These are phyloP conservation scores for Teratosphaeria zuluensis DNA, from an alignment of 2,329 filamentous ascomycete species.

Conservation along the genomic window DNA sequence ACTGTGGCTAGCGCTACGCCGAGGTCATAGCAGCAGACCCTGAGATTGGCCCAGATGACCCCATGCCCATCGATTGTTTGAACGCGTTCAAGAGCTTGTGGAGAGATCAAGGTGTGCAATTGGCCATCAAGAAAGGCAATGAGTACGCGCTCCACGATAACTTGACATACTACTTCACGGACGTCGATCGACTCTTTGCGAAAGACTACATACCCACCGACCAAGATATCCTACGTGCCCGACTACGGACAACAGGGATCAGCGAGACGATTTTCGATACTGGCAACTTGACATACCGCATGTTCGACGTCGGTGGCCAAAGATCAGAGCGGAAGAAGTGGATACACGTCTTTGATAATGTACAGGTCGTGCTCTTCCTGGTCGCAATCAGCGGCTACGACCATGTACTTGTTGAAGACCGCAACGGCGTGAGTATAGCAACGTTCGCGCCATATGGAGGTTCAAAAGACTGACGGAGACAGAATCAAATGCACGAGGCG, in stretches of 20 bases:
- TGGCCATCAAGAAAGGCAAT: slow-evolving; percentile 86
- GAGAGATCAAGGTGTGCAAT: slow-evolving; percentile 72
- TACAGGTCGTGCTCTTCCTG: slow-evolving; percentile 84
- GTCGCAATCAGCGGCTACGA: slow-evolving; percentile 95
- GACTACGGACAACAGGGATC: slow-evolving; percentile 87
- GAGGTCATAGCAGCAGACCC: slow-evolving; percentile 66
- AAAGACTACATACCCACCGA: slow-evolving; percentile 80
- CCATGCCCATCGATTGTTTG: slow-evolving; percentile 68
- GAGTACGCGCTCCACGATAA: slow-evolving; percentile 97
- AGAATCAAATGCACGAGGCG: slow-evolving; percentile 49
- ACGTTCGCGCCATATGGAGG: neutral
- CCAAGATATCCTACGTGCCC: slow-evolving; percentile 85
- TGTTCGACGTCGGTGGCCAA: slow-evolving; percentile 93
- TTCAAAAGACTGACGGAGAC: slow-evolving; percentile 4
- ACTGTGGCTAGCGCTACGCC: slow-evolving; percentile 58
- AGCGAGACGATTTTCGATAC: slow-evolving; percentile 91
- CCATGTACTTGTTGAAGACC: slow-evolving; percentile 90
- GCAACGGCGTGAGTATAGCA: slow-evolving; percentile 66
- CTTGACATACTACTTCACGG: slow-evolving; percentile 76
- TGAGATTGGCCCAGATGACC: slow-evolving; percentile 74
- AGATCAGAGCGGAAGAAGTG: slow-evolving; percentile 92
- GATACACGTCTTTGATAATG: slow-evolving; percentile 94
- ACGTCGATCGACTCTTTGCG: slow-evolving; percentile 52
- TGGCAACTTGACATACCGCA: slow-evolving; percentile 84
- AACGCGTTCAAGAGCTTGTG: slow-evolving; percentile 76